phyloP scores from a whole-genome alignment of 2,329 filamentous ascomycete species.

The Aspergillus jensenii region DNA sequence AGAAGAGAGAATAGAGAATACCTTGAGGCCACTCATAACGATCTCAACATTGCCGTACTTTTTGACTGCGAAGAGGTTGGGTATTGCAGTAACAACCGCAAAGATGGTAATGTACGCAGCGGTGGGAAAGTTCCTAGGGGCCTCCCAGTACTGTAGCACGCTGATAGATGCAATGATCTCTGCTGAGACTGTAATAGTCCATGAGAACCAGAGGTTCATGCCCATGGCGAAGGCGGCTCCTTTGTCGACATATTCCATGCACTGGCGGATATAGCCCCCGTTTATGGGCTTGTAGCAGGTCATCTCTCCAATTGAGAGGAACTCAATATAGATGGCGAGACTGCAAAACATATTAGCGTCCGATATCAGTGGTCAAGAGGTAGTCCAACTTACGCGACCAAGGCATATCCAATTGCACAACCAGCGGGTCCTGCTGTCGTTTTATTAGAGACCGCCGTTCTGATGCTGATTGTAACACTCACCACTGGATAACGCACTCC shows the following conservation, averaged over 20 bases:
- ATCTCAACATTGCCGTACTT: conserved; percentile 26
- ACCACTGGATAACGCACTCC: conserved; percentile 34
- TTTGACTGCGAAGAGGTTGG: conserved; percentile 27
- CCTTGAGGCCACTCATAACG: conserved; percentile 31
- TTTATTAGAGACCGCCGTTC: no score
- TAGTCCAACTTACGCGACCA: conserved; percentile 26
- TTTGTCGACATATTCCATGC: conserved; percentile 27
- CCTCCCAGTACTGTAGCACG: conserved; percentile 34
- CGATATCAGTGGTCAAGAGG: background rate
- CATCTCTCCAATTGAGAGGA: conserved; percentile 33
- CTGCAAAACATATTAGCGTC: conserved; percentile 10
- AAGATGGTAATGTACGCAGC: conserved; percentile 38
- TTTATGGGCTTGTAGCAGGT: conserved; percentile 33
- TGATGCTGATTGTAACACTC: no score
- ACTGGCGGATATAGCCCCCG: conserved; percentile 34
- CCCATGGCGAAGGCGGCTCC: conserved; percentile 36
- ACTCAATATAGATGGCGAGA: conserved; percentile 34
- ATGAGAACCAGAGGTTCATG: conserved; percentile 35
- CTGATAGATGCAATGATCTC: conserved; percentile 36
- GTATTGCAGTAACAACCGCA: conserved; percentile 24
- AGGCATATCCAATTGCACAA: conserved; percentile 32
- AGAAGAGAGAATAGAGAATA: conserved; percentile 30
- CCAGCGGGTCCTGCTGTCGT: conserved; percentile 31
- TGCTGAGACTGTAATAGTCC: conserved; percentile 19
- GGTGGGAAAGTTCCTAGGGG: conserved; percentile 23